phyloP scores from a whole-genome alignment of 306 rosid genomes.

The Fragaria iinumae region DNA sequence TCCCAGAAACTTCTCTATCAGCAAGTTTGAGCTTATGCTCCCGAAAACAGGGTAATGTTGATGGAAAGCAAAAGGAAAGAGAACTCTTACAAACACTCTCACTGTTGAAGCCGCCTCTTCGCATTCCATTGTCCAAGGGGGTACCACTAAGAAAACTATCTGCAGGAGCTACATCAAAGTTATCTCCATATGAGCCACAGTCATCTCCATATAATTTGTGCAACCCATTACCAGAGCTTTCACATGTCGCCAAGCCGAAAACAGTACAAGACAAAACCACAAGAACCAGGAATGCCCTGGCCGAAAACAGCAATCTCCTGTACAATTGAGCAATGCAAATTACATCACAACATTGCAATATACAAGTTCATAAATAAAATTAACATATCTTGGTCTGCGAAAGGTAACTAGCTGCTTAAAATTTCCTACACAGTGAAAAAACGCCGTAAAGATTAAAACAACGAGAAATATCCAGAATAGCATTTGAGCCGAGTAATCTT shows the following conservation, averaged over 20 bases:
- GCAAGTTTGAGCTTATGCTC: conserved; percentile 32
- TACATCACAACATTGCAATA: conserved; percentile 18
- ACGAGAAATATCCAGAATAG: neutral
- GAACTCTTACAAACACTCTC: conserved; percentile 53
- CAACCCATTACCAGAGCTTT: conserved; percentile 44
- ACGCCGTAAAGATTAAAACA: neutral
- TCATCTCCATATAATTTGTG: conserved; percentile 46
- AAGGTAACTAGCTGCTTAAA: neutral
- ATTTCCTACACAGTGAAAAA: neutral
- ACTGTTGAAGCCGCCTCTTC: conserved; percentile 29
- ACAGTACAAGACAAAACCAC: conserved; percentile 51
- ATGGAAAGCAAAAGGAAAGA: conserved; percentile 77
- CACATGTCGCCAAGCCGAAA: conserved; percentile 42
- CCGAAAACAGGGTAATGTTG: conserved; percentile 55
- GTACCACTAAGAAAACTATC: conserved; percentile 34
- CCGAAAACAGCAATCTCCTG: conserved; percentile 56
- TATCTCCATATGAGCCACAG: conserved; percentile 38
- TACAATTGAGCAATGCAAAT: conserved; percentile 29
- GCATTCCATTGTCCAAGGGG: conserved; percentile 32
- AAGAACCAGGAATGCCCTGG: conserved; percentile 33
- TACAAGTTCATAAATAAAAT: neutral
- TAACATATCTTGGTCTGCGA: neutral
- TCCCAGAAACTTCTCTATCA: conserved; percentile 44
- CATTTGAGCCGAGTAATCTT: neutral
- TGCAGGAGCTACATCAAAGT: conserved; percentile 33